A percentile compares a stretch with the other conserved stretches of the same genome.
Evolutionary conservation across 371 early-diverging fungal species (phyloP).

Genomic region (Rhizopus sp.): DNA sequence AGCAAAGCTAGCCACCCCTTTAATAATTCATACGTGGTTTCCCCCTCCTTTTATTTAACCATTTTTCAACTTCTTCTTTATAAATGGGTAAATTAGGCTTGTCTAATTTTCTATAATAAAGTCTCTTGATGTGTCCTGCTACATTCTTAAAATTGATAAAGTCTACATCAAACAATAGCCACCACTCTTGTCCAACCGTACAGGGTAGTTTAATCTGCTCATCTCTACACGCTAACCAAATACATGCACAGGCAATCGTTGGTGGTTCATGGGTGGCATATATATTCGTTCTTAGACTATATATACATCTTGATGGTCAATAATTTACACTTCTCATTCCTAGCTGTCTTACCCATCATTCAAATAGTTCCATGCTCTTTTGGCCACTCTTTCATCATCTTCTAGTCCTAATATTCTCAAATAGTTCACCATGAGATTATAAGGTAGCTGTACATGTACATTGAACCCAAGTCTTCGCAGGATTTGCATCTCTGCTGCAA

Average conservation of each 20-base stretch:
- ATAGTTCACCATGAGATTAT: conserved; percentile 93
- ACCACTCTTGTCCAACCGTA: conserved; percentile 76
- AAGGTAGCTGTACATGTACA: conserved; percentile 94
- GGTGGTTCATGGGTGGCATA: conserved; percentile 86
- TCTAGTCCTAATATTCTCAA: conserved; percentile 79
- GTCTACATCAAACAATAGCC: conserved; percentile 83
- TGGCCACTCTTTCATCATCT: conserved; percentile 70
- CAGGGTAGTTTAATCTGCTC: conserved; percentile 67
- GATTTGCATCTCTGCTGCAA: conserved; percentile 85
- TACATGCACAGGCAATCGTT: conserved; percentile 87
- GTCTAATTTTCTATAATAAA: conserved; percentile 56
- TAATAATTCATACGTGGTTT: background rate
- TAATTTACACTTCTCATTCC: background rate
- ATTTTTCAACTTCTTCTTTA: conserved; percentile 37
- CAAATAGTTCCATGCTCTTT: conserved; percentile 84
- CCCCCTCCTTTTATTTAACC: conserved; percentile 9
- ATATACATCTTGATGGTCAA: background rate
- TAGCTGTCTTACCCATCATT: conserved; percentile 73
- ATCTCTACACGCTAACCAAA: conserved; percentile 82
- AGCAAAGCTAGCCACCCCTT: background rate
- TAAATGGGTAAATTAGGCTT: conserved; percentile 55
- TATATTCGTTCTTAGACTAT: conserved; percentile 76
- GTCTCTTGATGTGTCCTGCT: conserved; percentile 60
- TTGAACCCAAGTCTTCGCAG: conserved; percentile 88
- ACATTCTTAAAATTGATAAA: conserved; percentile 64